Conservation (phyloP, 257 asterid species). For the Misopates orontium region DNA sequence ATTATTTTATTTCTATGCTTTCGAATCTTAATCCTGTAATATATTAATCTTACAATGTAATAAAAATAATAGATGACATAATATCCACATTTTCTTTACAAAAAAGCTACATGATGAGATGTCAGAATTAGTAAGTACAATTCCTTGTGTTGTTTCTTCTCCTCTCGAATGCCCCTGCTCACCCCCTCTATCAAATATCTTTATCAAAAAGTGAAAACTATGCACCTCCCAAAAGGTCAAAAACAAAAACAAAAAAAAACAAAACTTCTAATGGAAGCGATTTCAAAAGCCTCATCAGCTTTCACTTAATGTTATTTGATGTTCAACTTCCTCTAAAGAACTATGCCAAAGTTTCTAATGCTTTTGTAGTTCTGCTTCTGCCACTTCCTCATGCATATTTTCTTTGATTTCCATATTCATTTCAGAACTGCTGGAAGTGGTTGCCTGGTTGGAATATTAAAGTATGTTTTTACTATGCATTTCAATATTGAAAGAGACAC, state of each 20-base stretch:
- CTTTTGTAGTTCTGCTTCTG: conserved; percentile 26
- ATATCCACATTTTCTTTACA: too few species aligned
- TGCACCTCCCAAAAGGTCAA: not conserved
- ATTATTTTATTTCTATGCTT: too few species aligned
- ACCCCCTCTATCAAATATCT: too few species aligned
- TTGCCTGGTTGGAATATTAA: conserved; percentile 26
- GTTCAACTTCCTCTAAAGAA: conserved; percentile 18
- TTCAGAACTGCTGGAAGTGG: conserved; percentile 15
- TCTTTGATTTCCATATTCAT: conserved; percentile 6
- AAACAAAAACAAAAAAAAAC: too few species aligned
- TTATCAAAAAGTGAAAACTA: conserved; percentile 11
- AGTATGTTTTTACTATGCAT: conserved; percentile 1
- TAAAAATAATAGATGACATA: too few species aligned
- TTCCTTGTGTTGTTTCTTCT: too few species aligned
- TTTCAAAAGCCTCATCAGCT: conserved; percentile 11
- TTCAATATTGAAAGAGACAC: conserved; percentile 8
- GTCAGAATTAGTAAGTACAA: too few species aligned
- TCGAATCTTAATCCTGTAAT: too few species aligned
- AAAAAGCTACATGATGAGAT: too few species aligned
- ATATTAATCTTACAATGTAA: too few species aligned
- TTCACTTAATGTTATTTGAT: conserved; percentile 11
- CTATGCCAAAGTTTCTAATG: conserved; percentile 27
- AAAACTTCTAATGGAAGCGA: not conserved
- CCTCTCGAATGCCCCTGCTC: too few species aligned
- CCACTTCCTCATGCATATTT: conserved; percentile 20